These are phyloP conservation scores for Holtermanniella nyarrowii DNA, from an alignment of 768 basidiomycete genomes.

Conservation along the genomic window DNA sequence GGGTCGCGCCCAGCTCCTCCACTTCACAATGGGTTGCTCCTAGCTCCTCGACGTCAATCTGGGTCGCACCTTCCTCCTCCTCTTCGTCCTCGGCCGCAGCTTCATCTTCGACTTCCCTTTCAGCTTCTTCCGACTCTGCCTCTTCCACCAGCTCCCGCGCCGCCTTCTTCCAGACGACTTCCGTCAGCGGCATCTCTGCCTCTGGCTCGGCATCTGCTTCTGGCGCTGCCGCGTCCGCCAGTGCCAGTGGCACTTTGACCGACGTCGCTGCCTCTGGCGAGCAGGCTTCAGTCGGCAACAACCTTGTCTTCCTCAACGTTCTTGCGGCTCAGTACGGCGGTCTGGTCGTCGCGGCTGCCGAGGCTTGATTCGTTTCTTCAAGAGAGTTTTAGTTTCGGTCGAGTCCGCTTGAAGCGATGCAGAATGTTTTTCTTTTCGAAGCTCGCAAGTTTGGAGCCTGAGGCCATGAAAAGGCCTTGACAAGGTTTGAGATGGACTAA, in stretches of 20 bases:
- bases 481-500: too few relatives aligned
- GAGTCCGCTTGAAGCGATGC: not conserved
- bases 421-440: too few relatives aligned
- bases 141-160: constrained; percentile 17
- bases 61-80: constrained; percentile 4
- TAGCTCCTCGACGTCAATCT: constrained; percentile 1
- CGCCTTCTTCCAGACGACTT: constrained; percentile 12
- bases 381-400: not conserved
- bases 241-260: not conserved
- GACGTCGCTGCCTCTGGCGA: not conserved
- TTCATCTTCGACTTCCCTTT: constrained; percentile 9
- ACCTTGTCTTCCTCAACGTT: constrained; percentile 23
- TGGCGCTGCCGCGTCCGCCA: constrained; percentile 1
- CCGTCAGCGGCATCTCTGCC: constrained; percentile 1
- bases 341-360: constrained; percentile 27
- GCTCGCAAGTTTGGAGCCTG: too few relatives aligned
- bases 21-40: constrained; percentile 3
- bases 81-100: constrained; percentile 6
- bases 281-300: constrained; percentile 6
- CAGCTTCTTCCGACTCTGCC: not conserved
- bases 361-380: not conserved
- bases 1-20: constrained; percentile 1
- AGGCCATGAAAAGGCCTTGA: too few relatives aligned
- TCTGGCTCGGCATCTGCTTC: constrained; percentile 1
- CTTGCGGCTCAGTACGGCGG: constrained; percentile 28